Evolutionary conservation across 2,329 filamentous ascomycete species (phyloP).

Genomic region (Elsinoe arachidis): DNA sequence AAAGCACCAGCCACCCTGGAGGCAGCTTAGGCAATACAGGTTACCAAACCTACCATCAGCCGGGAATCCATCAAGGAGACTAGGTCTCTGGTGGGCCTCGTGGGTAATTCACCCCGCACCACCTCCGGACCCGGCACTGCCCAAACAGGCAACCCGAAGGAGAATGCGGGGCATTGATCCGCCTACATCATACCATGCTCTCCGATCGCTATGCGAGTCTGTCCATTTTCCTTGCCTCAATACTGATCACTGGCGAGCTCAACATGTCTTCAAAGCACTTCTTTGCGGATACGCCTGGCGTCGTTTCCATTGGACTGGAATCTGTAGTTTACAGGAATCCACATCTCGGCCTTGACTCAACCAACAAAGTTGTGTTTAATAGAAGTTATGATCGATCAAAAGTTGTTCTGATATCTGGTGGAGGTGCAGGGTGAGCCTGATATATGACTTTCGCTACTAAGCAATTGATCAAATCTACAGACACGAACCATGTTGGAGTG

Average conservation of each 20-base stretch:
- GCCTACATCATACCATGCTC: neutral
- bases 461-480: too few relatives aligned
- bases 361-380: conserved; percentile 42
- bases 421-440: conserved; percentile 31
- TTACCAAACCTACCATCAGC: too few relatives aligned
- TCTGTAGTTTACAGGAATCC: conserved; percentile 40
- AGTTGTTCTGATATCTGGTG: conserved; percentile 40
- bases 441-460: too few relatives aligned
- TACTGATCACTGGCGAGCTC: neutral
- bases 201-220: too few relatives aligned
- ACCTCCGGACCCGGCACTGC: neutral
- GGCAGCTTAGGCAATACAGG: too few relatives aligned
- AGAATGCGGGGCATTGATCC: conserved; percentile 6
- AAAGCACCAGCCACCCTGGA: neutral
- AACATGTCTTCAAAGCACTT: conserved; percentile 48
- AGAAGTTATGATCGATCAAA: conserved; percentile 35
- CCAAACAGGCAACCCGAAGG: conserved; percentile 3
- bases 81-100: neutral
- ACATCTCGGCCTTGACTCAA: conserved; percentile 35
- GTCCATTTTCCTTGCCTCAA: neutral
- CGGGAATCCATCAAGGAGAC: too few relatives aligned
- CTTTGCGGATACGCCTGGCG: conserved; percentile 42
- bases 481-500: conserved; percentile 42
- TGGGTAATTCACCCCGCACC: neutral
- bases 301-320: conserved; percentile 42